Conservation (phyloP, 1,139 yeast genomes). For the Suhomyces panamericanus region DNA sequence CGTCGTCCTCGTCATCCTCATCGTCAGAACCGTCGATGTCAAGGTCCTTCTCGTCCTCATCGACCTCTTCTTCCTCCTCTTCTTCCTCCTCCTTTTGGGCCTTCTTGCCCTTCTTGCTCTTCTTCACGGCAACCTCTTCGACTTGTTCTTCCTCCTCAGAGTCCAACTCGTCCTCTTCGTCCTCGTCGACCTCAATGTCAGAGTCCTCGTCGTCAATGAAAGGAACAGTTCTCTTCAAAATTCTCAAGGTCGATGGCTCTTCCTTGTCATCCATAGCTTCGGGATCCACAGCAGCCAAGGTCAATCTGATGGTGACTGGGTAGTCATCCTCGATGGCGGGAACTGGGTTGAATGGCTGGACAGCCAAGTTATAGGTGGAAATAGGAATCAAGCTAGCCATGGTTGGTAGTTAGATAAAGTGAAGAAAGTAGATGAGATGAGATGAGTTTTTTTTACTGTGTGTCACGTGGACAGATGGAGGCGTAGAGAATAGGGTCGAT, state of each 20-base stretch:
- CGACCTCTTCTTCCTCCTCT: conserved; percentile 37
- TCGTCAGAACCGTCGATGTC: conserved; percentile 61
- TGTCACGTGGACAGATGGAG: conserved; percentile 13
- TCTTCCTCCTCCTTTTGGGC: conserved; percentile 23
- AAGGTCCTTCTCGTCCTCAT: conserved; percentile 51
- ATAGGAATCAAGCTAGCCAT: conserved; percentile 78
- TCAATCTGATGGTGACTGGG: conserved; percentile 86
- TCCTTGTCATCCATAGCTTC: conserved; percentile 76
- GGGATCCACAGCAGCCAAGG: conserved; percentile 95
- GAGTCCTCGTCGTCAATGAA: conserved; percentile 51
- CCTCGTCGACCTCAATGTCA: conserved; percentile 39
- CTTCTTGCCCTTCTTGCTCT: conserved; percentile 23
- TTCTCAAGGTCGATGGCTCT: conserved; percentile 84
- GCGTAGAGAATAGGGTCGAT: background rate
- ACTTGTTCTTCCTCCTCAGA: conserved; percentile 51
- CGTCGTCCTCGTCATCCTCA: conserved; percentile 49
- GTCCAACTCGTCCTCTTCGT: conserved; percentile 55
- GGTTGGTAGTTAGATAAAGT: conserved; percentile 4
- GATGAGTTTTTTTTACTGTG: conserved; percentile 11
- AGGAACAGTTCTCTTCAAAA: conserved; percentile 70
- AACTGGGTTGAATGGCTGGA: conserved; percentile 81
- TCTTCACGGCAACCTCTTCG: conserved; percentile 31
- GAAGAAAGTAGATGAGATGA: conserved; percentile 12
- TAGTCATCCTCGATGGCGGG: conserved; percentile 84
- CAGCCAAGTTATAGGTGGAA: conserved; percentile 80